Conservation (phyloP, 768 basidiomycete genomes). For the Inosperma sp. region DNA sequence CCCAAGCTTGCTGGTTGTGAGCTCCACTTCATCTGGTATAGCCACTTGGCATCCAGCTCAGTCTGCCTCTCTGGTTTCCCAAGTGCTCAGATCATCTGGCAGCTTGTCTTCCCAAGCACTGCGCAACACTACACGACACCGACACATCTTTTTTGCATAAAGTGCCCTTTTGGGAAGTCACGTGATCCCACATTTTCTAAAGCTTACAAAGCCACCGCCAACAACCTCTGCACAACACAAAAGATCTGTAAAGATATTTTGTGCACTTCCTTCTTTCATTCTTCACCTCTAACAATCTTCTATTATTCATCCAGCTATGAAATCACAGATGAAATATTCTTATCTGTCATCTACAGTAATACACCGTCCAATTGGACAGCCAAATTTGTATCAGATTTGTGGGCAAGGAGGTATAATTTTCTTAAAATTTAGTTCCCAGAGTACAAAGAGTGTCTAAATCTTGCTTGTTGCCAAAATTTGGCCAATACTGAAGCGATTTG, state of each 20-base stretch:
- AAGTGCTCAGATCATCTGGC: constrained; percentile 2
- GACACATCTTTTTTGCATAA: background rate
- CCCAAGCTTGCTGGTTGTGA: background rate
- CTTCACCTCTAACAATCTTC: too few relatives aligned
- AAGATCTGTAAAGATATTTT: constrained; percentile 1
- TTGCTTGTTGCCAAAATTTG: too few relatives aligned
- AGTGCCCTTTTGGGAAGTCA: constrained; percentile 3
- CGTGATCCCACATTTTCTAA: background rate
- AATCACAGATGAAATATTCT: too few relatives aligned
- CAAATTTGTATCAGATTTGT: too few relatives aligned
- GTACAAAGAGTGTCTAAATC: too few relatives aligned
- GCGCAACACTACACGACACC: background rate
- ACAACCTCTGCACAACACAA: background rate
- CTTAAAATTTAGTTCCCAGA: too few relatives aligned
- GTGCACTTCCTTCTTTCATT: background rate
- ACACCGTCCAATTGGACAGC: too few relatives aligned
- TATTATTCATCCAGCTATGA: too few relatives aligned
- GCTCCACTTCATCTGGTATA: background rate
- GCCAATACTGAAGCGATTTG: too few relatives aligned
- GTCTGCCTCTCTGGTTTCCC: background rate
- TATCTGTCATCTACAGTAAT: too few relatives aligned
- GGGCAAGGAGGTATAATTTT: too few relatives aligned
- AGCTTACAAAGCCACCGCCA: background rate
- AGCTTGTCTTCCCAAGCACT: background rate
- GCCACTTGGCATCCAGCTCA: constrained; percentile 1